Conservation (phyloP, 805 yeast species). For the Wickerhamomyces canadensis region DNA sequence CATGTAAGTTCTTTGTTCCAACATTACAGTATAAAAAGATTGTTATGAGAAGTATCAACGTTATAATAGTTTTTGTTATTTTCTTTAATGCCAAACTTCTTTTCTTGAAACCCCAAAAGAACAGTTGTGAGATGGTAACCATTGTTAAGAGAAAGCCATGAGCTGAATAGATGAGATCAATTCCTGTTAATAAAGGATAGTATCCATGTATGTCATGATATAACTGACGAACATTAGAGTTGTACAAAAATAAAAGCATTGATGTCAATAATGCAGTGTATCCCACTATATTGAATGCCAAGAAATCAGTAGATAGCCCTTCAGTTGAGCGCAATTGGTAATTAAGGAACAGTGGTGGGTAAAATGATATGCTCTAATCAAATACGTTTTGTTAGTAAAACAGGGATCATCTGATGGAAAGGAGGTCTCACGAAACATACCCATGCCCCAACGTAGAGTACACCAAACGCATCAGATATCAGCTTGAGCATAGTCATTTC, state of each 20-base stretch:
- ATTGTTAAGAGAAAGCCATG: constrained; percentile 42
- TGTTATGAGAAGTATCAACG: constrained; percentile 2
- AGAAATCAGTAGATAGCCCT: constrained; percentile 45
- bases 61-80: constrained; percentile 17
- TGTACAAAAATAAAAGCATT: constrained; percentile 36
- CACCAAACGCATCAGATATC: constrained; percentile 26
- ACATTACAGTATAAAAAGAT: constrained; percentile 8
- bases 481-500: constrained; percentile 5
- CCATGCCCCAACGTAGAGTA: constrained; percentile 36
- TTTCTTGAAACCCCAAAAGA: constrained; percentile 22
- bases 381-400: constrained; percentile 2
- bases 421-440: constrained; percentile 12
- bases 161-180: constrained; percentile 41
- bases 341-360: constrained; percentile 42
- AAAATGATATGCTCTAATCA: constrained; percentile 40
- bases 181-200: constrained; percentile 35
- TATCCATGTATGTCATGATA: constrained; percentile 27
- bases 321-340: constrained; percentile 36
- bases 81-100: constrained; percentile 13
- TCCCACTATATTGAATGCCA: constrained; percentile 41
- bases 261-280: constrained; percentile 40
- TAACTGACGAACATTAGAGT: constrained; percentile 26
- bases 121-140: constrained; percentile 36
- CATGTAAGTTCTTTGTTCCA: constrained; percentile 7
- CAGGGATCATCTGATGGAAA: neutral